These are phyloP conservation scores for Flammula alnicola DNA, from an alignment of 1,284 basidiomycete genomes.

Conservation along the genomic window DNA sequence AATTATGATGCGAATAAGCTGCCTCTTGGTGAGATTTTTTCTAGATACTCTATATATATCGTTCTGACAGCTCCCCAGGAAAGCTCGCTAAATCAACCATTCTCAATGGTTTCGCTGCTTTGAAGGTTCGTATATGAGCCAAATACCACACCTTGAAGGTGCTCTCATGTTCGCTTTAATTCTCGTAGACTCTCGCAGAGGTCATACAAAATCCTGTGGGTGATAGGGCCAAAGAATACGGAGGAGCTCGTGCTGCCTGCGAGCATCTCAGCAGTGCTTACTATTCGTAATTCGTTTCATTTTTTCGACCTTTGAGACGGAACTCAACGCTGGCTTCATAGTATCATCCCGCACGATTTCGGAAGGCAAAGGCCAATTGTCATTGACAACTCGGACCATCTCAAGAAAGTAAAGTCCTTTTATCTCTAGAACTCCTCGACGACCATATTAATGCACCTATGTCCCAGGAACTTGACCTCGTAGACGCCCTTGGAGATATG, in stretches of 20 bases:
- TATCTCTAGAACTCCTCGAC: too few relatives aligned
- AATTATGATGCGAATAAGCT: constrained; percentile 17
- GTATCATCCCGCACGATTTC: constrained; percentile 16
- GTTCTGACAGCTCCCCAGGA: constrained; percentile 1
- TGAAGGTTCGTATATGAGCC: constrained; percentile 5
- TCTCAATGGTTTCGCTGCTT: constrained; percentile 14
- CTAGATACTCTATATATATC: neutral
- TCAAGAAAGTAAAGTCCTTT: constrained; percentile 9
- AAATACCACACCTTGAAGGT: too few relatives aligned
- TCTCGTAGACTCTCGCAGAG: constrained; percentile 7
- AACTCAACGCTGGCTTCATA: neutral
- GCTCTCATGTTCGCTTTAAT: neutral
- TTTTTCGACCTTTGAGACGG: neutral
- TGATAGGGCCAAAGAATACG: constrained; percentile 3
- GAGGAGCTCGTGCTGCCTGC: constrained; percentile 8
- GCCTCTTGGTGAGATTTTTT: constrained; percentile 7
- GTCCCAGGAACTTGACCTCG: constrained; percentile 11
- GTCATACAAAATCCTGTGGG: constrained; percentile 12
- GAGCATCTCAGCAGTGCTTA: constrained; percentile 13
- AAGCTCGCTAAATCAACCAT: constrained; percentile 17
- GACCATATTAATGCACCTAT: neutral
- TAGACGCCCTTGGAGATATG: constrained; percentile 14
- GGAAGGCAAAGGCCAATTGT: constrained; percentile 14
- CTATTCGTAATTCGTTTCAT: constrained; percentile 10
- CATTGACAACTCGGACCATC: constrained; percentile 8